phyloP scores from a whole-genome alignment of 2,329 filamentous ascomycete genomes.

The Sporothrix brasiliensis region DNA sequence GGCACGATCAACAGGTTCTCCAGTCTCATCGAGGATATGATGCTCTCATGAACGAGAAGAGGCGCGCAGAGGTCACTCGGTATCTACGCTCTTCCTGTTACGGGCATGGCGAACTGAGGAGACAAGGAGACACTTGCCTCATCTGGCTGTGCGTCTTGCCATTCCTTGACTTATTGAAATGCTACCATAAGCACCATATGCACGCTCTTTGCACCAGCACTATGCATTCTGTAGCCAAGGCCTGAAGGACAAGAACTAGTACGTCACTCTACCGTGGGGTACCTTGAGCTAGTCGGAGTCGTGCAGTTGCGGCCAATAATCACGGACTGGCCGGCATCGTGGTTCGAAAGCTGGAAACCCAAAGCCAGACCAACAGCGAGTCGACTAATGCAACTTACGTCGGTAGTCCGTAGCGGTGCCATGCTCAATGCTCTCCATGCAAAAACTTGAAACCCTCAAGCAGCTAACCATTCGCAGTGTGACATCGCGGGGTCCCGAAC shows the following conservation, averaged over 20 bases:
- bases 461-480: conserved; percentile 6
- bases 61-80: too few relatives aligned
- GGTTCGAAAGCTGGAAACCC: not conserved
- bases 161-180: too few relatives aligned
- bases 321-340: conserved; percentile 19
- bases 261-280: not conserved
- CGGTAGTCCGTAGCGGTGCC: too few relatives aligned
- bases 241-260: not conserved
- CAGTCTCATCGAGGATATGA: too few relatives aligned
- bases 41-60: too few relatives aligned
- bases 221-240: conserved; percentile 18
- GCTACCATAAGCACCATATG: not conserved
- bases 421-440: not conserved
- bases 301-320: not conserved
- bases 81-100: too few relatives aligned
- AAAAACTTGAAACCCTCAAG: conserved; percentile 4
- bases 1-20: too few relatives aligned
- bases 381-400: not conserved
- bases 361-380: not conserved
- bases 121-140: not conserved
- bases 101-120: too few relatives aligned
- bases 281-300: not conserved
- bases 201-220: conserved; percentile 1
- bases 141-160: too few relatives aligned
- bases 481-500: conserved; percentile 3